A percentile compares a stretch with the other conserved stretches of the same genome.
These are phyloP conservation scores for Suillus subalutaceus DNA, from an alignment of 768 basidiomycete genomes.

Conservation along the genomic window DNA sequence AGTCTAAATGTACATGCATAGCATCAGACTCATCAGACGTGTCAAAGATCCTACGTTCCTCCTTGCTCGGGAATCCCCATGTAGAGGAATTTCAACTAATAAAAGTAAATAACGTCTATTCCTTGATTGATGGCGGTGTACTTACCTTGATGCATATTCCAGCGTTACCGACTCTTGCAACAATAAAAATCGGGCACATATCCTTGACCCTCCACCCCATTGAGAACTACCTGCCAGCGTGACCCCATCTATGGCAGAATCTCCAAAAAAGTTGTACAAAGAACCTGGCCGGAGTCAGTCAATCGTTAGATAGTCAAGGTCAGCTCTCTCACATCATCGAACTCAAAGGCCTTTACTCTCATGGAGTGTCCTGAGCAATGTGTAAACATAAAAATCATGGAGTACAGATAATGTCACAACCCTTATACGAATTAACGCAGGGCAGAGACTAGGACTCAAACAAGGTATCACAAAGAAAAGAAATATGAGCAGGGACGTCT, in stretches of 20 bases:
- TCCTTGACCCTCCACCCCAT: constrained; percentile 34
- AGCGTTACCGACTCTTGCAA: constrained; percentile 50
- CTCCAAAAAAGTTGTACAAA: constrained; percentile 78
- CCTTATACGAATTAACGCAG: too few species aligned
- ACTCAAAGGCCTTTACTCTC: constrained; percentile 35
- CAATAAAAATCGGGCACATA: constrained; percentile 47
- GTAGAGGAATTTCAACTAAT: constrained; percentile 66
- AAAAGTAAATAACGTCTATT: neutral
- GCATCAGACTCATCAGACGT: too few species aligned
- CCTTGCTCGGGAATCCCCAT: constrained; percentile 69
- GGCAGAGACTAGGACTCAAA: too few species aligned
- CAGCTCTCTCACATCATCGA: constrained; percentile 20
- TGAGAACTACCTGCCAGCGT: constrained; percentile 64
- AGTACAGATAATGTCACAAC: neutral
- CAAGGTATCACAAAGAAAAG: too few species aligned
- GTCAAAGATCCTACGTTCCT: too few species aligned
- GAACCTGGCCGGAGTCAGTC: constrained; percentile 47
- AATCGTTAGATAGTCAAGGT: too few species aligned
- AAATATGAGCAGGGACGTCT: too few species aligned
- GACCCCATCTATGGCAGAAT: constrained; percentile 51
- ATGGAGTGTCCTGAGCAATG: constrained; percentile 29
- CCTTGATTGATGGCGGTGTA: neutral
- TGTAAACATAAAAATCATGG: neutral
- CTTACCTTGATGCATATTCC: constrained; percentile 61
- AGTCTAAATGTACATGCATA: too few species aligned